These are phyloP conservation scores for Alternaria brassicae DNA, from an alignment of 2,329 filamentous ascomycete genomes.

Conservation along the genomic window DNA sequence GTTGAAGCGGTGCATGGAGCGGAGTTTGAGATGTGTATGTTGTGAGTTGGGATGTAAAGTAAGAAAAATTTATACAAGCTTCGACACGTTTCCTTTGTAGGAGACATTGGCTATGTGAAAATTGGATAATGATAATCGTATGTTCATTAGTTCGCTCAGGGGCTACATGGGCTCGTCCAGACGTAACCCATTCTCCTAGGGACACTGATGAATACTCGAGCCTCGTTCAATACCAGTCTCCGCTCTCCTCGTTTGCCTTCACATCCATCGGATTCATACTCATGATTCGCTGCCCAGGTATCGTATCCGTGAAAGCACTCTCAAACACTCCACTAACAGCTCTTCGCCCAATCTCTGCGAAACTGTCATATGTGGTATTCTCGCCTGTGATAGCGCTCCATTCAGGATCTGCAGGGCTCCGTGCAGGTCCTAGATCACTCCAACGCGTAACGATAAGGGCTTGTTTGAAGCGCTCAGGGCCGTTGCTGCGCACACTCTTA, in stretches of 20 bases:
- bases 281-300: constrained; percentile 65
- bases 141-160: not conserved
- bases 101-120: not conserved
- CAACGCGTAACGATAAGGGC: constrained; percentile 67
- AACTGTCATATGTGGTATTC: constrained; percentile 60
- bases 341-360: constrained; percentile 60
- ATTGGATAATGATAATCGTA: not conserved
- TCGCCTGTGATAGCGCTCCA: constrained; percentile 59
- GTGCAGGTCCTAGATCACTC: constrained; percentile 65
- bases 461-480: constrained; percentile 61
- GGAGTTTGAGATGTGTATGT: not conserved
- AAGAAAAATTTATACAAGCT: not conserved
- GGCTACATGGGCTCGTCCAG: not conserved
- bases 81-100: not conserved
- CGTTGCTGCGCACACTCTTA: constrained; percentile 49
- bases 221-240: constrained; percentile 63
- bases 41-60: not conserved
- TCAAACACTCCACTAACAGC: constrained; percentile 68
- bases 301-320: constrained; percentile 60
- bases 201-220: not conserved
- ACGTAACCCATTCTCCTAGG: not conserved
- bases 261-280: constrained; percentile 65
- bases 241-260: constrained; percentile 62
- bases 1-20: not conserved
- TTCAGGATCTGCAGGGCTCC: constrained; percentile 58